Evolutionary conservation across 192 early-diverging fungal genomes (phyloP), one percentile per base, ranked within the genome.

Genomic region (Radiomyces spectabilis): DNA sequence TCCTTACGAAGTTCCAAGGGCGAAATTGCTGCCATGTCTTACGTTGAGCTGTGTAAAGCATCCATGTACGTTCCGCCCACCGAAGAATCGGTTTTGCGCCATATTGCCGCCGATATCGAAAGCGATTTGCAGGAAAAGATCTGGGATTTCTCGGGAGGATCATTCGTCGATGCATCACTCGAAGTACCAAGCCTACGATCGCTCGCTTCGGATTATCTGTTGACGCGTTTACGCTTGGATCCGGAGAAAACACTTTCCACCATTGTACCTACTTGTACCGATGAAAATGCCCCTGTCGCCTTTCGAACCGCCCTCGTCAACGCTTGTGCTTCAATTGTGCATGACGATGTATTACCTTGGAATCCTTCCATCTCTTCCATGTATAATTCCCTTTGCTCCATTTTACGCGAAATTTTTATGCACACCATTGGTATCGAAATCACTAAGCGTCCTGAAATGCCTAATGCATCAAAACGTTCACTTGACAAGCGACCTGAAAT

Each of bases 261-360:
- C 0, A 72, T 93, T 22, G 66, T 92, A 49, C 84, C 88, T 0
- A 68, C 81, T 13, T 63, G 88, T 24, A 64, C 86, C 1, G 80
- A 83, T 8, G 76, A 83, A 12, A 80, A 74, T 35, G 73, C 82
- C 0, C 85, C 88, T 19, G 77, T 78, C 8, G 60, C 79, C 41
- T 89, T 85, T 55, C 87, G 89, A 54, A 69, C 93, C n/a, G 83
- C 85, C 0, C 78, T 94, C 38, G 81, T 86, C 27, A 84, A 84
- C 31, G 82, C 83, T 0, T 86, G 89, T 46, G 82, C 76, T 40
- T 69, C 63, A 8, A 74, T 91, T 47, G 80, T 81, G 2, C 73
- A 71, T 9, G 86, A 88, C 35, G 75, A 80, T 33, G 57, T 53
- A 18, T 61, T 88, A 24, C 78, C 84, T 1, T 89, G 87, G 86